A percentile compares a stretch with the other conserved stretches of the same genome.
These are phyloP conservation scores for Picea abies DNA, from an alignment of 83 land plant genomes.

Conservation along the genomic window DNA sequence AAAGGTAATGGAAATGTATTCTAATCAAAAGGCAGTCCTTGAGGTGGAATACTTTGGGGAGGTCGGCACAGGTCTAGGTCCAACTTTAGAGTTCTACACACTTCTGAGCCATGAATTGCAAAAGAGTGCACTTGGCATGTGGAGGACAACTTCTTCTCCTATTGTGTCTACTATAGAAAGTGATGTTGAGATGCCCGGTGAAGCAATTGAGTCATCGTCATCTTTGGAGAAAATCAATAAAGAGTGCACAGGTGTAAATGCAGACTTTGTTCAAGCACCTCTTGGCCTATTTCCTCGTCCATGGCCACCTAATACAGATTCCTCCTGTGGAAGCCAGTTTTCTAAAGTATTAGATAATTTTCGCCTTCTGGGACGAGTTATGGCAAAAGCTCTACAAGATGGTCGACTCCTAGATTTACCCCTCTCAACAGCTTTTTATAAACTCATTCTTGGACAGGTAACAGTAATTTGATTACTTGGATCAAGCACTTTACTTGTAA, in stretches of 20 bases:
- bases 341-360: conserved; percentile 67
- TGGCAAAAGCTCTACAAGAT: conserved; percentile 96
- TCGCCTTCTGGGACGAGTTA: conserved; percentile 79
- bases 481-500: not conserved
- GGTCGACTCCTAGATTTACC: conserved; percentile 94
- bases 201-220: conserved; percentile 25
- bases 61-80: conserved; percentile 62
- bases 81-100: conserved; percentile 65
- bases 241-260: conserved; percentile 28
- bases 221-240: not conserved
- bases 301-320: conserved; percentile 29
- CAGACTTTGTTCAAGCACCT: conserved; percentile 42
- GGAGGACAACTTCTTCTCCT: conserved; percentile 43
- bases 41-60: conserved; percentile 63
- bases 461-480: conserved; percentile 10
- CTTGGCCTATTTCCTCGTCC: conserved; percentile 63
- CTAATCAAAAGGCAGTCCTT: conserved; percentile 56
- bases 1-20: conserved; percentile 59
- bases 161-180: not conserved
- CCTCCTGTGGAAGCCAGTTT: conserved; percentile 33
- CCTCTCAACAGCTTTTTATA: conserved; percentile 86
- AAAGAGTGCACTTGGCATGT: conserved; percentile 44
- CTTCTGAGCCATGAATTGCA: conserved; percentile 59
- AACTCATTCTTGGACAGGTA: conserved; percentile 95
- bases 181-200: not conserved